Conservation (phyloP, 371 early-diverging fungal species). For the Nematocida minor region DNA sequence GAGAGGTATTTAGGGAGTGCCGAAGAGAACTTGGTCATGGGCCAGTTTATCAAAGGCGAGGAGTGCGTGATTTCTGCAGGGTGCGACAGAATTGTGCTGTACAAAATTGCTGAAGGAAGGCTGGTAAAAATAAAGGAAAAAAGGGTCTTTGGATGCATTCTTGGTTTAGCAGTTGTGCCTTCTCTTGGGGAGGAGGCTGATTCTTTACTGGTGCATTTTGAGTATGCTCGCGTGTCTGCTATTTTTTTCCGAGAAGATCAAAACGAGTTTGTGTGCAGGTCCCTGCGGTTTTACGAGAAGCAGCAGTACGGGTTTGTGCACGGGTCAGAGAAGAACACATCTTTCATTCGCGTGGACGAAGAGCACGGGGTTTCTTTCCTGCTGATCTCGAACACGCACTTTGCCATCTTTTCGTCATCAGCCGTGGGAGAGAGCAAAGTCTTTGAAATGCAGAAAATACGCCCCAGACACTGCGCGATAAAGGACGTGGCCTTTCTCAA, state of each 20-base stretch:
- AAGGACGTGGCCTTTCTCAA: slow-evolving; percentile 29
- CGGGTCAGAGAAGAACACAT: slow-evolving; percentile 5
- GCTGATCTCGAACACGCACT: slow-evolving; percentile 37
- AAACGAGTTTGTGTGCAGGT: slow-evolving; percentile 38
- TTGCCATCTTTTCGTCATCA: slow-evolving; percentile 11
- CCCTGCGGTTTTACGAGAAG: slow-evolving; percentile 42
- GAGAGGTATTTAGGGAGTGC: slow-evolving; percentile 40
- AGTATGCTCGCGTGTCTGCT: slow-evolving; percentile 19
- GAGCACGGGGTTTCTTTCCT: slow-evolving; percentile 34
- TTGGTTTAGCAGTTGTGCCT: not conserved
- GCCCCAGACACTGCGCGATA: slow-evolving; percentile 40
- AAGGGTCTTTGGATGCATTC: slow-evolving; percentile 35
- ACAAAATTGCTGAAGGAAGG: not conserved
- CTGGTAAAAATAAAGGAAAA: slow-evolving; percentile 42
- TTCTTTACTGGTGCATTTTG: slow-evolving; percentile 31
- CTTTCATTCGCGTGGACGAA: slow-evolving; percentile 37
- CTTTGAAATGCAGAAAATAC: slow-evolving; percentile 13
- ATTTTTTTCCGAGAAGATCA: slow-evolving; percentile 4
- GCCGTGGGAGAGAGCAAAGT: not conserved
- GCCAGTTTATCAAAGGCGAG: slow-evolving; percentile 9
- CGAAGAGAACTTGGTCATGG: slow-evolving; percentile 8
- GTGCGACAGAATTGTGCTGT: slow-evolving; percentile 35
- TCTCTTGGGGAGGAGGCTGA: slow-evolving; percentile 3
- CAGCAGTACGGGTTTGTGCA: slow-evolving; percentile 48
- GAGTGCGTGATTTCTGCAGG: slow-evolving; percentile 1